Evolutionary conservation across 768 basidiomycete genomes (phyloP).

Genomic region (Suillus ampliporus): DNA sequence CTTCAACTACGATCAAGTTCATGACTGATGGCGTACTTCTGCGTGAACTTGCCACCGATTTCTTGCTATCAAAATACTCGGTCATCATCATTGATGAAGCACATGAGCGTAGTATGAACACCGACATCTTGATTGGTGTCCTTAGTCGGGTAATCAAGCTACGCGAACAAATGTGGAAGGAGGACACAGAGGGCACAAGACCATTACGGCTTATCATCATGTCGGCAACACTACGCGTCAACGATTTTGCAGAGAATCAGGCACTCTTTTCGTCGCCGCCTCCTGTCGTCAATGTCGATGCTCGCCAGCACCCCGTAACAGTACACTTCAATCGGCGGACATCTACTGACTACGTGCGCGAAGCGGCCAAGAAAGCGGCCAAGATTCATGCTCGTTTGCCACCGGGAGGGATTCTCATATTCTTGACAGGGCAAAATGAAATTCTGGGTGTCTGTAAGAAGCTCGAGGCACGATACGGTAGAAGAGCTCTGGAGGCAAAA

Average conservation of each 20-base stretch:
- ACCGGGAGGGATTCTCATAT: slow-evolving; percentile 90
- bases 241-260: slow-evolving; percentile 89
- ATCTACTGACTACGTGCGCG: slow-evolving; percentile 83
- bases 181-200: slow-evolving; percentile 74
- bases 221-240: slow-evolving; percentile 96
- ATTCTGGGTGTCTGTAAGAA: slow-evolving; percentile 84
- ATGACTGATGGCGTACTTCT: slow-evolving; percentile 99
- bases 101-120: slow-evolving; percentile 97
- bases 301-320: slow-evolving; percentile 94
- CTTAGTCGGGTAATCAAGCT: slow-evolving; percentile 92
- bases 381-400: slow-evolving; percentile 95
- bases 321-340: slow-evolving; percentile 92
- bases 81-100: slow-evolving; percentile 98
- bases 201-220: slow-evolving; percentile 95
- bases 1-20: slow-evolving; percentile 94
- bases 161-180: slow-evolving; percentile 88
- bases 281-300: slow-evolving; percentile 89
- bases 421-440: slow-evolving; percentile 96
- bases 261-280: slow-evolving; percentile 82
- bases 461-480: slow-evolving; percentile 78
- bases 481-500: slow-evolving; percentile 62
- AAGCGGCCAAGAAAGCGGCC: slow-evolving; percentile 86
- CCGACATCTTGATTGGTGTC: slow-evolving; percentile 96
- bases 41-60: slow-evolving; percentile 90
- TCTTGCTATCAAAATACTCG: slow-evolving; percentile 92